Percentiles rank a stretch among this genome's conserved stretches.
Evolutionary conservation across 75 land plant species (phyloP).

Genomic region (Sequoiadendron giganteum): DNA sequence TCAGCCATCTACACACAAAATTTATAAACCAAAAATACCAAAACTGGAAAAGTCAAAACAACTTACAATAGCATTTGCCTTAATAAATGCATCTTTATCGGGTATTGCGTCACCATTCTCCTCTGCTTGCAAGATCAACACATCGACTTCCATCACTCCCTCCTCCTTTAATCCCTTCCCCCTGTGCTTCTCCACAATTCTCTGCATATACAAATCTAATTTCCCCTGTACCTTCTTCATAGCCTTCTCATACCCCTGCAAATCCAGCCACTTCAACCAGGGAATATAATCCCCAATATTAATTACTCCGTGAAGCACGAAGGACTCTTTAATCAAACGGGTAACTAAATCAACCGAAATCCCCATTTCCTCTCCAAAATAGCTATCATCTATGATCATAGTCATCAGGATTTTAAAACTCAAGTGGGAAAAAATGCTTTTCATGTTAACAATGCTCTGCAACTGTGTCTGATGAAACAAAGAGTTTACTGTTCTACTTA

Average conservation of each 20-base stretch:
- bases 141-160: background rate
- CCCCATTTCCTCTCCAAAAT: background rate
- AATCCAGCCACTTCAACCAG: constrained; percentile 25
- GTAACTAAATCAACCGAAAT: background rate
- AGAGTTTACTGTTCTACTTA: background rate
- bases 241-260: constrained; percentile 12
- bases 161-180: background rate
- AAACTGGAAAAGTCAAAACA: background rate
- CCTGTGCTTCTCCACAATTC: background rate
- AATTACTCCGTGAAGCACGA: constrained; percentile 1
- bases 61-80: background rate
- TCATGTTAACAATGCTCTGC: background rate
- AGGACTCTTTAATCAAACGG: background rate
- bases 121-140: background rate
- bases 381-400: background rate
- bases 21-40: no score
- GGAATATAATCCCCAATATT: constrained; percentile 25
- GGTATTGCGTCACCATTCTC: background rate
- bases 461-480: background rate
- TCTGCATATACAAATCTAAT: background rate
- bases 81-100: background rate
- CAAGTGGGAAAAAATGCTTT: background rate
- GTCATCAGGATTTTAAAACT: background rate
- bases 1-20: background rate
- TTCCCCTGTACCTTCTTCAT: background rate